phyloP scores from a whole-genome alignment of 768 basidiomycete species.

The Mrakia frigida region DNA sequence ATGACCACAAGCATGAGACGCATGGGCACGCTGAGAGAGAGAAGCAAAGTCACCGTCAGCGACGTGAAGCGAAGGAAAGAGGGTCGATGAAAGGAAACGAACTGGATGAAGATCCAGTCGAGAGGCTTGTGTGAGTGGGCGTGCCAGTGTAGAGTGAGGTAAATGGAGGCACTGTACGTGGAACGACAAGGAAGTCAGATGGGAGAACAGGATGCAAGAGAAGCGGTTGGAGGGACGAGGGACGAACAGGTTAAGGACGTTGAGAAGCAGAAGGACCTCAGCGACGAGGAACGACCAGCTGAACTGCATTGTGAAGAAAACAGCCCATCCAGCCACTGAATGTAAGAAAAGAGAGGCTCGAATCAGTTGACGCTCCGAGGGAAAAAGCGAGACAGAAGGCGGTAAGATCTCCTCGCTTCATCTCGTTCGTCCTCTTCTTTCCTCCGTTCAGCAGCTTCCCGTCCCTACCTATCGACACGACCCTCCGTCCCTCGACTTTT shows the following conservation, averaged over 20 bases:
- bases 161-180: slow-evolving; percentile 61
- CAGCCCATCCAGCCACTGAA: not conserved
- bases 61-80: not conserved
- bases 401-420: not conserved
- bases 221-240: too few relatives aligned
- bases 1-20: slow-evolving; percentile 65
- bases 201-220: not conserved
- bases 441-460: too few relatives aligned
- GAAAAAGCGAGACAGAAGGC: slow-evolving; percentile 16
- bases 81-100: not conserved
- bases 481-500: too few relatives aligned
- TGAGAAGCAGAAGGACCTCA: slow-evolving; percentile 65
- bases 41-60: not conserved
- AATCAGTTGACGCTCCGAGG: not conserved
- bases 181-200: not conserved
- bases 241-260: slow-evolving; percentile 58
- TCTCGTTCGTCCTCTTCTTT: too few relatives aligned
- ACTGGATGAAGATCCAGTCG: slow-evolving; percentile 74
- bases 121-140: not conserved
- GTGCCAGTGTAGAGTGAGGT: slow-evolving; percentile 61
- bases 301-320: slow-evolving; percentile 58
- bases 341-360: not conserved
- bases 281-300: slow-evolving; percentile 56
- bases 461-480: too few relatives aligned
- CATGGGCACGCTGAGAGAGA: slow-evolving; percentile 55